Conservation (phyloP, 2,329 filamentous ascomycete species). For the Penicillium sp. region DNA sequence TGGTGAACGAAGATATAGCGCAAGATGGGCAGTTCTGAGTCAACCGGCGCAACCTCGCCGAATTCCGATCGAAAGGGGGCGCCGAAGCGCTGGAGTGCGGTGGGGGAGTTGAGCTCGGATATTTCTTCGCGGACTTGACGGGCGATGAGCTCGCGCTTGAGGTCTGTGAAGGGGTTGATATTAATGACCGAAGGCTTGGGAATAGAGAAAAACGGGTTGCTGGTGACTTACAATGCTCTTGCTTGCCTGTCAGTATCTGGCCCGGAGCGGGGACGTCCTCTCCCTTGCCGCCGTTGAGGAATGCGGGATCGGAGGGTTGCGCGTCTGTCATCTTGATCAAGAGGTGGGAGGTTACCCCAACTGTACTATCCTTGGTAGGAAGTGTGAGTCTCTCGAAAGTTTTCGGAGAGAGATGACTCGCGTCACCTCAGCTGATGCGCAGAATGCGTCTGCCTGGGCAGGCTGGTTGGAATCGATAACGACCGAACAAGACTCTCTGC, state of each 20-base stretch:
- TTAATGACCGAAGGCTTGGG: neutral
- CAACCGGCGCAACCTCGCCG: conserved; percentile 88
- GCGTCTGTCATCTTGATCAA: conserved; percentile 9
- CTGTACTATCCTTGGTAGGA: neutral
- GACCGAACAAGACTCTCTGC: neutral
- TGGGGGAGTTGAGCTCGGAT: conserved; percentile 88
- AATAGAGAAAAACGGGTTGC: conserved; percentile 12
- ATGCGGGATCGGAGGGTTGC: conserved; percentile 10
- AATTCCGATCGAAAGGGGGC: conserved; percentile 91
- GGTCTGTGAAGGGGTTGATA: conserved; percentile 58
- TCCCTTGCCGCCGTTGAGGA: conserved; percentile 18
- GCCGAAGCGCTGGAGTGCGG: conserved; percentile 90
- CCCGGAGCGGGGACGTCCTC: conserved; percentile 42
- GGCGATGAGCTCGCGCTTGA: conserved; percentile 92
- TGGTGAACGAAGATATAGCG: conserved; percentile 98
- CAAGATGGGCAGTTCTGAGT: conserved; percentile 90
- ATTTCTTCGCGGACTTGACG: conserved; percentile 91
- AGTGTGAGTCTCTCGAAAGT: neutral
- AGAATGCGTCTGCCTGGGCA: conserved; percentile 33
- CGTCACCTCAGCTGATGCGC: conserved; percentile 5
- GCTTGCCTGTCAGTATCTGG: conserved; percentile 82
- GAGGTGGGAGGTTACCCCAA: neutral
- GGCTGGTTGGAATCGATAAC: conserved; percentile 21
- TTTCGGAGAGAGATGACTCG: neutral
- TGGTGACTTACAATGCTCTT: conserved; percentile 82